A percentile compares a stretch with the other conserved stretches of the same genome.
phyloP scores from a whole-genome alignment of 257 asterid species.

The Gardenia jasminoides region DNA sequence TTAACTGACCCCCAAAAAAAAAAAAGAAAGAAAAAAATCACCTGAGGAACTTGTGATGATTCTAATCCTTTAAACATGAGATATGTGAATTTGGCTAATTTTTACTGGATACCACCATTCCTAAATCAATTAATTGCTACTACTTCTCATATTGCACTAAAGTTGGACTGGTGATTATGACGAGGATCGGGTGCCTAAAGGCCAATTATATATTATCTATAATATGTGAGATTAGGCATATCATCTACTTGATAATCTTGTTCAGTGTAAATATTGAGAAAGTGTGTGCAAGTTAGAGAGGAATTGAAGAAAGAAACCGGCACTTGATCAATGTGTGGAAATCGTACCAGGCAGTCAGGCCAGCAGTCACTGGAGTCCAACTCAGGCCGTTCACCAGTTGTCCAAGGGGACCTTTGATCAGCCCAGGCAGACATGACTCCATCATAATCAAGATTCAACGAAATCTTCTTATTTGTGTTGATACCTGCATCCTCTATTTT shows the following conservation, averaged over 20 bases:
- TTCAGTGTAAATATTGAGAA: not conserved
- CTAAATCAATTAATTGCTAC: not conserved
- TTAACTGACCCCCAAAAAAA: too few species aligned
- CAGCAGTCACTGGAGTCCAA: conserved; percentile 49
- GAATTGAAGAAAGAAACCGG: not conserved
- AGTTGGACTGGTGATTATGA: not conserved
- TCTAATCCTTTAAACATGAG: not conserved
- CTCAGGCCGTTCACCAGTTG: conserved; percentile 64
- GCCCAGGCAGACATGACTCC: conserved; percentile 74
- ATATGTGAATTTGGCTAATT: not conserved
- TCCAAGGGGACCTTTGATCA: conserved; percentile 69
- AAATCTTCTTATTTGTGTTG: conserved; percentile 34
- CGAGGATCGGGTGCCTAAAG: not conserved
- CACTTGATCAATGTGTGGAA: not conserved
- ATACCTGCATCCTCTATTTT: conserved; percentile 17
- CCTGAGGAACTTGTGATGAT: not conserved
- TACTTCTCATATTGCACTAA: not conserved
- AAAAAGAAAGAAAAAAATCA: too few species aligned
- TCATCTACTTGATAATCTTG: not conserved
- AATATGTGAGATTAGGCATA: not conserved
- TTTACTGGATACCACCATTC: not conserved
- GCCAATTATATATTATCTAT: not conserved
- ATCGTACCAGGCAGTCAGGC: conserved; percentile 67
- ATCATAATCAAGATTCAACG: conserved; percentile 64
- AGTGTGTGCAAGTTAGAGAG: too few species aligned